Evolutionary conservation across 345 rosid species (phyloP), one percentile per base, ranked within the genome.

Genomic region (Eucalyptus leucophloia): DNA sequence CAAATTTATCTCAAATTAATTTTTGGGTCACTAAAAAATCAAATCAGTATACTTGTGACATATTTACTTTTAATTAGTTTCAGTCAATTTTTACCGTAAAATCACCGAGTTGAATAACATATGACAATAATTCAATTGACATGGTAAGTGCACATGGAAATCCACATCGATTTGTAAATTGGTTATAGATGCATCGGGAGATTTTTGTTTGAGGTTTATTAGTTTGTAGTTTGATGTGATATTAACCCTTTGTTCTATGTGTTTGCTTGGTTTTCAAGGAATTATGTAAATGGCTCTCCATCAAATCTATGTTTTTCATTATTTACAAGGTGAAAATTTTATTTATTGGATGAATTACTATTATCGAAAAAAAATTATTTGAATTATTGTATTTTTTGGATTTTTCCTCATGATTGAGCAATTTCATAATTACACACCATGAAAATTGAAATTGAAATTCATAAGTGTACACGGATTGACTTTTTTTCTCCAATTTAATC

Each of bases 151-250:
- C 62, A 24, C 62, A 23, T 2, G 0, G 13, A 56, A 24, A 56
- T 56, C 30, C 30, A 24, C 0, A 56, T 24, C 14, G 6, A 56
- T 56, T 24, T 56, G 30, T 56, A 24, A 56, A 24, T 56, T 56
- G 6, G 62, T 56, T 10, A 0, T 56, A 56, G 30, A 4, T 53
- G 58, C 0, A 53, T 53, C 5, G 0, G 0, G 11, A 53, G 58
- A 5, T 53, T 53, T 2, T 56, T 56, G 6, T 56, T 23, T 0
- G 62, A 56, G 12, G 30, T 56, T 23, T 56, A 56, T 56, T 0
- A 1, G 14, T 10, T 24, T 56, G 30, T 23, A 56, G 30, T 56
- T 23, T 56, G 6, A 24, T 3, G 0, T 56, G 62, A 26, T 26
- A 56, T 24, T 56, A 24, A 56, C 62, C 62, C 13, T 56, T 56